phyloP scores from a whole-genome alignment of 2,329 filamentous ascomycete genomes.

The Fusarium mangiferae region DNA sequence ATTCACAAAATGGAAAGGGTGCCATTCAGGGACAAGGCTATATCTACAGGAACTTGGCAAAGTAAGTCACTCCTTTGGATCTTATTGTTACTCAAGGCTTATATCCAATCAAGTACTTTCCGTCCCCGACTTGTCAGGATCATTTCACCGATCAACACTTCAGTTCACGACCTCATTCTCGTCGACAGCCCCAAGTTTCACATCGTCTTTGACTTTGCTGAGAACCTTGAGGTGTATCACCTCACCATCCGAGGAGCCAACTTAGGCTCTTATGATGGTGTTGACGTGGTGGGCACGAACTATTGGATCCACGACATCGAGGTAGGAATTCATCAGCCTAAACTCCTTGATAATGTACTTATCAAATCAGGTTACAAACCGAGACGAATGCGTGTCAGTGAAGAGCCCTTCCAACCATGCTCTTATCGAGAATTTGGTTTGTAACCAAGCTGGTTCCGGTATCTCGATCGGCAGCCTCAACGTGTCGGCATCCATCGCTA shows the following conservation, averaged over 20 bases:
- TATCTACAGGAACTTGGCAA: background rate
- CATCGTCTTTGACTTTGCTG: background rate
- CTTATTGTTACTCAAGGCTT: background rate
- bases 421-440: background rate
- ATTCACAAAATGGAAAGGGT: background rate
- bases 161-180: background rate
- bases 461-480: background rate
- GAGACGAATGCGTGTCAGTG: background rate
- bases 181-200: background rate
- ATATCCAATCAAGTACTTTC: background rate
- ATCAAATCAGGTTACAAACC: background rate
- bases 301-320: background rate
- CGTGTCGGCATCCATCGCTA: background rate
- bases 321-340: fast-evolving
- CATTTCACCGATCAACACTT: background rate
- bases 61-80: background rate
- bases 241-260: background rate
- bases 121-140: background rate
- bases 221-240: background rate
- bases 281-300: background rate
- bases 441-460: background rate
- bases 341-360: background rate
- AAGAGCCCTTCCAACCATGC: background rate
- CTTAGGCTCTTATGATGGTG: background rate
- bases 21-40: background rate